A percentile compares a stretch with the other conserved stretches of the same genome.
phyloP scores from a whole-genome alignment of 140 eudicot species.

The Anethum foeniculum region DNA sequence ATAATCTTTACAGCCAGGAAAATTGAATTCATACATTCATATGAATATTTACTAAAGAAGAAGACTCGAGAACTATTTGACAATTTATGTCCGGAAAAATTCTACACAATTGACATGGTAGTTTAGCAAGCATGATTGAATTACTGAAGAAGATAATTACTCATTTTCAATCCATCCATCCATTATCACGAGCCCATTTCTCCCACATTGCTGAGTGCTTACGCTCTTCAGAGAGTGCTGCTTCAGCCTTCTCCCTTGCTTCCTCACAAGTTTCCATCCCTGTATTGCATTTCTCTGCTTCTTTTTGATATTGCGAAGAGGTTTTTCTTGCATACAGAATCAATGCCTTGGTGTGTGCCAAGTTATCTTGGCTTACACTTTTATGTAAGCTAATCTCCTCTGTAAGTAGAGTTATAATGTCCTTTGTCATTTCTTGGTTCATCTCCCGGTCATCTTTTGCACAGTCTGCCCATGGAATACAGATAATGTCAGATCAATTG shows the following conservation, averaged over 20 bases:
- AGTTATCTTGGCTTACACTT: slow-evolving; percentile 23
- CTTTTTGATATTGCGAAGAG: slow-evolving; percentile 41
- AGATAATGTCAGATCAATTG: not conserved
- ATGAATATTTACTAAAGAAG: not conserved
- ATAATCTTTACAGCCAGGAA: not conserved
- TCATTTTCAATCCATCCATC: slow-evolving; percentile 31
- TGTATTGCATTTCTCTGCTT: slow-evolving; percentile 51
- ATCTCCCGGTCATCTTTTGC: slow-evolving; percentile 37
- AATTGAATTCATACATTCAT: not conserved
- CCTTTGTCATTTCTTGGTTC: slow-evolving; percentile 39
- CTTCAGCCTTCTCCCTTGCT: slow-evolving; percentile 45
- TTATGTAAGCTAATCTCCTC: slow-evolving; percentile 40
- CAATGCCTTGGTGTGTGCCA: slow-evolving; percentile 29
- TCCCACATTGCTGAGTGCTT: slow-evolving; percentile 41
- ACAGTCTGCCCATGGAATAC: slow-evolving; percentile 27
- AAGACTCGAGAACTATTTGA: not conserved
- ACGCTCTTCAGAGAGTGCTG: slow-evolving; percentile 28
- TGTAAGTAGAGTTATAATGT: slow-evolving; percentile 23
- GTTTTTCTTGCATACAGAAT: slow-evolving; percentile 25
- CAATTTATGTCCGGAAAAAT: not conserved
- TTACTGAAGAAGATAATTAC: not conserved
- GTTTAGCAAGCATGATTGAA: not conserved
- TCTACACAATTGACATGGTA: not conserved
- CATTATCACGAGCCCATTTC: slow-evolving; percentile 34
- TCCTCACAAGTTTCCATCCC: slow-evolving; percentile 43